Evolutionary conservation across 495 filamentous ascomycete genomes (phyloP), one percentile per base, ranked within the genome.

Genomic region (Sporormia fimetaria): DNA sequence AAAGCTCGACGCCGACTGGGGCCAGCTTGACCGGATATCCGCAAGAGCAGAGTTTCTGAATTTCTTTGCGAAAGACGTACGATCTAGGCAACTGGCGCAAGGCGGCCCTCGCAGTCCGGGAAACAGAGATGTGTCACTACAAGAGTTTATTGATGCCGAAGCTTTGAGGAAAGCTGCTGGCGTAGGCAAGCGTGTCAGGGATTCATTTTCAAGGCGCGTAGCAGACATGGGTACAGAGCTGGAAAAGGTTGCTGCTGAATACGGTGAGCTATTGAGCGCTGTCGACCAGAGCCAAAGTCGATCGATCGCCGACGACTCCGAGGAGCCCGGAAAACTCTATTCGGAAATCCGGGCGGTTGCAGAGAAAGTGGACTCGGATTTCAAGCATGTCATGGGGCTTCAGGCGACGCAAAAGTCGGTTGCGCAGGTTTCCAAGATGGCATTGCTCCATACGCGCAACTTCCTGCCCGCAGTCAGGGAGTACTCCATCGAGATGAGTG

Each of bases 261-360:
- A 73, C 5, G 65, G 71, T 7, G 64, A 60, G n/a, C 61, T 80
- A 29, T 15, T 54, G 2, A 40, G 47, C 49, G 64, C 49, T 40
- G 52, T 60, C 35, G 66, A 61, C 7, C 47, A 58, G 40, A 56
- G 51, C 17, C 48, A 58, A 21, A 49, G 37, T 24, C 42, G 41
- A n/a, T 58, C 55, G n/a, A 22, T 43, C 1, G 45, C 45, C 1
- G 55, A 63, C 15, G 51, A 62, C 22, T 56, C 52, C 3, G 66
- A 71, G 30, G 66, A 68, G 22, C 62, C 68, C 15, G 63, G 67
- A 26, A 67, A 66, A 39, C 62, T 95, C 11, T 57, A 87, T 36
- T 75, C 88, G 34, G 92, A 96, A 56, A 84, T 99, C 27, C 77
- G 87, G 56, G 77, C 83, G 0, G 66, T 96, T 40, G 74, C 77